These are phyloP conservation scores for Leishmania tarentolae DNA, from an alignment of 208 protist genomes.

Conservation along the genomic window DNA sequence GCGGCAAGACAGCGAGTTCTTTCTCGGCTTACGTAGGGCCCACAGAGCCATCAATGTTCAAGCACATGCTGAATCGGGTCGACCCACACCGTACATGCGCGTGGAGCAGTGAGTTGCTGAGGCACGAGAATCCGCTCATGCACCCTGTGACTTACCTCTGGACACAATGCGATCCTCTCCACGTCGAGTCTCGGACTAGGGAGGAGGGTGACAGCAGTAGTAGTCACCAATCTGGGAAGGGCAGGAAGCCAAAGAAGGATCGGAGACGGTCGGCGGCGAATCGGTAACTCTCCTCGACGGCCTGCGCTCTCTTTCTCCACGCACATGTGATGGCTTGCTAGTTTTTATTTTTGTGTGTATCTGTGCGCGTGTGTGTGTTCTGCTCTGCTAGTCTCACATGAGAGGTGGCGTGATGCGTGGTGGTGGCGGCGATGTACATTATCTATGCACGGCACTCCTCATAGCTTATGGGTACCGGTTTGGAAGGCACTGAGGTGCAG, in stretches of 20 bases:
- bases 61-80: constrained; percentile 14
- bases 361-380: not conserved
- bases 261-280: not conserved
- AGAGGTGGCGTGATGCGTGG: not conserved
- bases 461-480: not conserved
- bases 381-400: not conserved
- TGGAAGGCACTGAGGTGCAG: not conserved
- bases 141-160: constrained; percentile 23
- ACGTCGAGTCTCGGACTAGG: not conserved
- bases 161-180: not conserved
- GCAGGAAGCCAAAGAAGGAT: not conserved
- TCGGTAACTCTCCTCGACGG: not conserved
- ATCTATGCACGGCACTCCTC: not conserved
- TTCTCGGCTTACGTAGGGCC: constrained; percentile 5
- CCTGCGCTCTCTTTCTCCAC: not conserved
- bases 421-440: not conserved
- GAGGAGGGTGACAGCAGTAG: not conserved
- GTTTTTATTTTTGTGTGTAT: not conserved
- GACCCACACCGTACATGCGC: constrained; percentile 28
- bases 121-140: constrained; percentile 19
- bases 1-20: not conserved
- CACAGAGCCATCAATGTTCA: constrained; percentile 12
- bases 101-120: constrained; percentile 32
- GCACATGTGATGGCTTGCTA: not conserved
- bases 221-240: not conserved